Conservation (phyloP, 805 yeast species). For the Kazachstania psychrophila region DNA sequence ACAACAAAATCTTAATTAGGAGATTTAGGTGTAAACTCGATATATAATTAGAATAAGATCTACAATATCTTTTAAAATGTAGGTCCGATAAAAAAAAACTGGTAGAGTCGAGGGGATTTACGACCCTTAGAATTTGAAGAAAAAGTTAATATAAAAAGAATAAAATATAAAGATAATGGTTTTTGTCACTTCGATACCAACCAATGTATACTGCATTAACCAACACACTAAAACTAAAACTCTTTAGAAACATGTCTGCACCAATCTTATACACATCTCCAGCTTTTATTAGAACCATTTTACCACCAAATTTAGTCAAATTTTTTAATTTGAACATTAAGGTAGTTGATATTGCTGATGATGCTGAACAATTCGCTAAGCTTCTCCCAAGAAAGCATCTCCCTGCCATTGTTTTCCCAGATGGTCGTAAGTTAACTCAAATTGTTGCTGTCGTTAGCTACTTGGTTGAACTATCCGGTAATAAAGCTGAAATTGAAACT, state of each 20-base stretch:
- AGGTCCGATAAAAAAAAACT: too few relatives aligned
- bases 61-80: too few relatives aligned
- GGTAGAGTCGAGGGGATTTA: too few relatives aligned
- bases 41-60: too few relatives aligned
- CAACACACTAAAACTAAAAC: neutral
- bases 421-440: conserved; percentile 66
- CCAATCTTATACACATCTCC: conserved; percentile 19
- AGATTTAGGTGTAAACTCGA: too few relatives aligned
- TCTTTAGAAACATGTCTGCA: conserved; percentile 40
- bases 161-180: too few relatives aligned
- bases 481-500: conserved; percentile 30
- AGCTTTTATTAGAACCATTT: conserved; percentile 35
- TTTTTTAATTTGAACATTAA: conserved; percentile 51
- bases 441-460: conserved; percentile 52
- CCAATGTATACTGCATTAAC: too few relatives aligned
- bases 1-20: too few relatives aligned
- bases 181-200: too few relatives aligned
- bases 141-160: too few relatives aligned
- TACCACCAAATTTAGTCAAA: conserved; percentile 43
- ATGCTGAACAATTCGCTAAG: conserved; percentile 28
- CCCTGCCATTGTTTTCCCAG: conserved; percentile 64
- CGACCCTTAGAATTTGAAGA: too few relatives aligned
- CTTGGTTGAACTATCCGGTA: conserved; percentile 30
- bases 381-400: conserved; percentile 54
- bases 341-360: conserved; percentile 32